phyloP scores from a whole-genome alignment of 495 filamentous ascomycete species.

The Achaetomiella virescens region DNA sequence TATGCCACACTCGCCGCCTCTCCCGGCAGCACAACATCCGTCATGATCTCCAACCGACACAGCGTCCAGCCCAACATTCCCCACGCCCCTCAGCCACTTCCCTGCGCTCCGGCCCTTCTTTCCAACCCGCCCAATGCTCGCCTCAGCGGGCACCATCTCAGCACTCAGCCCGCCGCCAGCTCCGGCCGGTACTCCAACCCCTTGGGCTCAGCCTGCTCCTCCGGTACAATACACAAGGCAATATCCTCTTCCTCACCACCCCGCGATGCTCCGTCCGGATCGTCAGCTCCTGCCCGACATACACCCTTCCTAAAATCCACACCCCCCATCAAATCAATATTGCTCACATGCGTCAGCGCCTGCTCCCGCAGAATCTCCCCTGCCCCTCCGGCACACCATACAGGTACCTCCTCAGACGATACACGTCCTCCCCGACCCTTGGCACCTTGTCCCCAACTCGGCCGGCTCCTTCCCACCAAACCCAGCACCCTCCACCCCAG shows the following conservation, averaged over 20 bases:
- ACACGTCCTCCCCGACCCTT: no score
- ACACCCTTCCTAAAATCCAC: constrained; percentile 95
- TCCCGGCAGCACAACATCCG: constrained; percentile 58
- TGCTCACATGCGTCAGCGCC: constrained; percentile 74
- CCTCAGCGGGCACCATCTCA: constrained; percentile 29
- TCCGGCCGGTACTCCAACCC: constrained; percentile 36
- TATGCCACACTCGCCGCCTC: constrained; percentile 50
- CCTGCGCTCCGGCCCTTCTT: constrained; percentile 64
- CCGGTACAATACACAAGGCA: constrained; percentile 73
- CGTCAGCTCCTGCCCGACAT: constrained; percentile 93
- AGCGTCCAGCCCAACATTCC: constrained; percentile 85
- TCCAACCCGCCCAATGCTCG: constrained; percentile 35
- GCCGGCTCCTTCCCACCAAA: no score
- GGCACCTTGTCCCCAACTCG: no score
- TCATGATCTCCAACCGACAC: constrained; percentile 87
- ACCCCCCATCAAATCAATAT: constrained; percentile 72
- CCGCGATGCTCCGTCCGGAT: constrained; percentile 84
- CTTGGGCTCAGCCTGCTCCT: constrained; percentile 19
- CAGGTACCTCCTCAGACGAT: constrained; percentile 25
- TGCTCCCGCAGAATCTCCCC: constrained; percentile 61
- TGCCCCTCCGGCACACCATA: constrained; percentile 81
- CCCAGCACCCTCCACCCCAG: no score
- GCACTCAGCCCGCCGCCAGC: constrained; percentile 13
- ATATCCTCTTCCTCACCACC: constrained; percentile 82
- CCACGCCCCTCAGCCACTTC: constrained; percentile 67